Evolutionary conservation across 192 early-diverging fungal species (phyloP), one percentile per base, ranked within the genome.

Genomic region (Mortierella alpina): DNA sequence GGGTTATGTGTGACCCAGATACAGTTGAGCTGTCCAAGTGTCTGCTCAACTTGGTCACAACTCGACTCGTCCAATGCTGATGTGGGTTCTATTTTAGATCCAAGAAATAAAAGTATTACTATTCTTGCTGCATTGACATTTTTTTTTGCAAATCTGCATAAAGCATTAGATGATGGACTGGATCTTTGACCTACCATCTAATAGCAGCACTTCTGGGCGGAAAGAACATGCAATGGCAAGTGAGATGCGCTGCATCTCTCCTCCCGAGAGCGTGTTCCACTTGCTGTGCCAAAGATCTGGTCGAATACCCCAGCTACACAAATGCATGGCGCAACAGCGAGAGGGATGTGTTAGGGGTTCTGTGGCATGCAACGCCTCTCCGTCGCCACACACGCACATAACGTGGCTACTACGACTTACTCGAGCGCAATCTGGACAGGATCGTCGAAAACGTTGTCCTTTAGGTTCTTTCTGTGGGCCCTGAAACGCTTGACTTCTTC

Each of bases 1-100:
- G 88, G 88, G 61, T 89, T 89, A 72, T 96, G 95, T 2, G 94
- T 95, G 67, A 96, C 90, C 92, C 92, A 93, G 40, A 96, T 83
- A 65, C 93, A 94, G 44, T 91, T 91, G 31, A 86, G 71, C 9
- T 77, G 61, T 22, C 86, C 65, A 49, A 97, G 75, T 0, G 94
- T 89, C 8, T 88, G 72, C 70, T 97, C 95, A 3, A 97, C 96
- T 40, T 92, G 73, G 39, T 80, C 66, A 45, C 87, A 87, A 0
- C 93, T 86, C 58, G 83, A 86, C 41, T 92, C 91, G 78, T 97
- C 96, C 49, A 97, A 67, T 4, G 96, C 95, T 15, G 91, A 92
- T 2, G 96, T 97, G 5, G 96, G 96, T 76, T 97, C 95, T 91
- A 60, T 12, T n/a, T 23, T 39, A 18, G 49, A 47, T 1, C 45